Evolutionary conservation across 2,329 filamentous ascomycete species (phyloP), one percentile per base, ranked within the genome.

Genomic region (Didymella pomorum): DNA sequence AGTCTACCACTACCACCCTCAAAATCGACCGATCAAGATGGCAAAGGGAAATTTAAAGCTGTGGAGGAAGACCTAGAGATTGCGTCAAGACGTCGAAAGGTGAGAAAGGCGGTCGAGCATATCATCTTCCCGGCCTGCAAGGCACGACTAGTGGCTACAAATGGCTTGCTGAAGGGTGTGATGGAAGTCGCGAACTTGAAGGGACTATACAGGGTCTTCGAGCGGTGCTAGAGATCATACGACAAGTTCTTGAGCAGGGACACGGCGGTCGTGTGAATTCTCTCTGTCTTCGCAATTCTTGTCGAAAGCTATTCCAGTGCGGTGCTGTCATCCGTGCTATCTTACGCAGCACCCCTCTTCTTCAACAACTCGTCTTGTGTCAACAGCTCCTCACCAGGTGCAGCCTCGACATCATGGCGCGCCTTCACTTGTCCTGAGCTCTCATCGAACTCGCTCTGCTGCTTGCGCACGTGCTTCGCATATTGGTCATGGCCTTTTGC

Each of bases 181-280:
- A 80, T 96, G 45, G 94, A 99, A 77, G 87, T 97, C 47, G 94
- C 95, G 2, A 92, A 96, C 79, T 77, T 98, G 58, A 98, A 97
- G 77, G 93, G 93, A 0, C 74, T 99, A 57, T 99, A 99, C 77
- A 83, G 91, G 44, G 93, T 98, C 2, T 99, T 99, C 82, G 95
- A 99, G 79, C 82, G 95, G 53, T 98, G 95, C 76, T 98, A 44
- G 52, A 23, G 14, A 9, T 29, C 5, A 9, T 5, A 14, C 11
- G 16, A 35, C 2, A 16, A 16, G 3, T 35, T 8, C 31, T n/a
- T 35, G 18, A 35, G 31, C 16, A 35, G 16, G 16, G 8, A n/a
- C 16, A n/a, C 16, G 5, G 20, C 18, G 37, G 37, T 12, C 2
- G 3, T 10, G 37, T 20, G 7, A 7, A 39, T 9, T 21, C n/a